Conservation (phyloP, 208 protist species). For the Vickermania spadyakhi region DNA sequence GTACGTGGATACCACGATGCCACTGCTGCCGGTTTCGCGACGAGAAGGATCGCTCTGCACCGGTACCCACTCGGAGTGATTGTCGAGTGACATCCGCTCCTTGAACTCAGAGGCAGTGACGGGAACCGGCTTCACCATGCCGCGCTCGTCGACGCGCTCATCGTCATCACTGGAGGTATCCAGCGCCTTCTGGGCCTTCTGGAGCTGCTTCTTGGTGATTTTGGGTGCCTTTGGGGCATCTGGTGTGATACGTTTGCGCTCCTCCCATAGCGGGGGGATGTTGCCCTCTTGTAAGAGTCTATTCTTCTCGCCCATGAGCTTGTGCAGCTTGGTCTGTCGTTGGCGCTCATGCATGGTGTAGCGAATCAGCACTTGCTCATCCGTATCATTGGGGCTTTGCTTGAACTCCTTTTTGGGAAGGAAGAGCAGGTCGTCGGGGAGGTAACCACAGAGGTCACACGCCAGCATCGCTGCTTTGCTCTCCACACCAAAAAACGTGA, state of each 20-base stretch:
- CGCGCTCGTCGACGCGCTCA: constrained; percentile 19
- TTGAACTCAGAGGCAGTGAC: background rate
- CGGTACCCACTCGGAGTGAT: background rate
- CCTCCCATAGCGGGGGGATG: constrained; percentile 13
- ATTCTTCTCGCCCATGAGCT: constrained; percentile 18
- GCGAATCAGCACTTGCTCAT: constrained; percentile 15
- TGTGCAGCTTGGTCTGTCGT: constrained; percentile 24
- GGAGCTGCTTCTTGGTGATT: constrained; percentile 13
- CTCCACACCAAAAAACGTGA: constrained; percentile 20
- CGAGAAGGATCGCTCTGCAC: background rate
- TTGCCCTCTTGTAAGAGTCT: constrained; percentile 13
- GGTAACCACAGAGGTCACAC: constrained; percentile 21
- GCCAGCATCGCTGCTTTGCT: constrained; percentile 25
- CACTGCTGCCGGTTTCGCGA: background rate
- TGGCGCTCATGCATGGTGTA: constrained; percentile 25
- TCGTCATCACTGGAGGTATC: constrained; percentile 21
- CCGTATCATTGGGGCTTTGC: background rate
- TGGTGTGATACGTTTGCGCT: constrained; percentile 16
- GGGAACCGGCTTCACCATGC: constrained; percentile 7
- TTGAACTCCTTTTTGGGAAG: constrained; percentile 12
- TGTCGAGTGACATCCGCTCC: background rate
- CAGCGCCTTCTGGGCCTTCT: constrained; percentile 8
- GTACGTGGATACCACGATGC: background rate
- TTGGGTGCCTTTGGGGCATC: constrained; percentile 18
- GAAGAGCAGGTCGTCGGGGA: constrained; percentile 21